Evolutionary conservation across 495 filamentous ascomycete genomes (phyloP).

Genomic region (Pseudotulostoma volvatum): DNA sequence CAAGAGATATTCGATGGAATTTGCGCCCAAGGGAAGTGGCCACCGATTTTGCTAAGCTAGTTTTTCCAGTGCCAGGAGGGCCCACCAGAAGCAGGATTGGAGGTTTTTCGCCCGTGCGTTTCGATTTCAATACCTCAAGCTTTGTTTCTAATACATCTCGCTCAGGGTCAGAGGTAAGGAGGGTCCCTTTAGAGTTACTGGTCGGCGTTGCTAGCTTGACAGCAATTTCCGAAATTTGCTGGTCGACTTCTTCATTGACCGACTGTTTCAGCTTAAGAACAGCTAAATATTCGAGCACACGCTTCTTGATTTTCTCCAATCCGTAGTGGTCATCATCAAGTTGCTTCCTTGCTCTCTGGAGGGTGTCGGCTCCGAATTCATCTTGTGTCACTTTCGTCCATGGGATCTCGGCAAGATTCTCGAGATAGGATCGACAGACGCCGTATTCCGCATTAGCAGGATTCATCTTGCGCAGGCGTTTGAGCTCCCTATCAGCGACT

Average conservation of each 20-base stretch:
- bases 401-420: conserved; percentile 86
- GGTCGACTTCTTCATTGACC: conserved; percentile 63
- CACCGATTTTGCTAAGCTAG: conserved; percentile 83
- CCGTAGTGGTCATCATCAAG: conserved; percentile 95
- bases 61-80: conserved; percentile 93
- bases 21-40: conserved; percentile 83
- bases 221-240: conserved; percentile 50
- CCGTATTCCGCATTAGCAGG: conserved; percentile 91
- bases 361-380: conserved; percentile 64
- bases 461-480: conserved; percentile 83
- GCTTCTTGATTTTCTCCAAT: conserved; percentile 92
- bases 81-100: conserved; percentile 90
- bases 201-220: conserved; percentile 37
- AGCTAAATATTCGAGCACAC: conserved; percentile 86
- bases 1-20: conserved; percentile 94
- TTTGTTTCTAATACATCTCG: conserved; percentile 36
- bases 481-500: conserved; percentile 77
- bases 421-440: conserved; percentile 84
- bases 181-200: conserved; percentile 23
- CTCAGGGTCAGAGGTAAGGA: conserved; percentile 26
- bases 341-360: conserved; percentile 69
- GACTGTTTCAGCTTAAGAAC: conserved; percentile 88
- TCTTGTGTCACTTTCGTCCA: conserved; percentile 83
- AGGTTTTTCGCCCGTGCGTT: conserved; percentile 79
- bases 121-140: conserved; percentile 51